Evolutionary conservation across 2,329 filamentous ascomycete genomes (phyloP), one percentile per base, ranked within the genome.

Genomic region (Epichloe uncinata): DNA sequence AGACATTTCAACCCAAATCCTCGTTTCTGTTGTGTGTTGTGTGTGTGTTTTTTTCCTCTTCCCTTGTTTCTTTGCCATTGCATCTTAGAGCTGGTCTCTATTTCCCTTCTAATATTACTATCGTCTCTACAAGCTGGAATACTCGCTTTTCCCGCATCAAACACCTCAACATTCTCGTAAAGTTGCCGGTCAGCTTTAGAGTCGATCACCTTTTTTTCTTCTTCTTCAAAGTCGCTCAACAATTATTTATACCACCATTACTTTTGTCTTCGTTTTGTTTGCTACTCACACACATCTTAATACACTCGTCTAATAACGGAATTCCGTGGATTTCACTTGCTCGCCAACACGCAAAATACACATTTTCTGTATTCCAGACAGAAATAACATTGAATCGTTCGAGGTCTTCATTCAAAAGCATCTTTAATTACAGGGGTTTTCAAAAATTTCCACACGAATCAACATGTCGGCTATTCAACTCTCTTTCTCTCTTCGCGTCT

Each of bases 401-500:
- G 56, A 61, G 58, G 60, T 52, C 50, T 47, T 55, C 61, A 66
- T 61, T 37, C 44, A 26, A 46, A 11, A 37, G 44, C 40, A 47
- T 47, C 41, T 26, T 36, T 37, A 36, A 45, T 33, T 46, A 16
- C 38, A 48, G n/a, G 48, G 20, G 20, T 34, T 40, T 43, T 20
- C n/a, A n/a, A n/a, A n/a, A n/a, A n/a, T n/a, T n/a, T 4, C 6
- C 18, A 59, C 50, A 53, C 36, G n/a, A 51, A 47, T 64, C 69
- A 82, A 66, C 74, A 95, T 95, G 88, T 84, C 90, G 71, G 77
- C 88, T 68, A 82, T 93, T 72, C 91, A 96, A 74, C 84, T 95
- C 60, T 91, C 89, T 66, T 97, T 97, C 75, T 84, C 85, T 69
- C 87, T 97, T 69, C 88, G 90, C 75, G 94, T 94, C 69, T 95